Base-by-base conservation (phyloP, 2,329 filamentous ascomycete species). In the Thermoascus crustaceus region DNA sequence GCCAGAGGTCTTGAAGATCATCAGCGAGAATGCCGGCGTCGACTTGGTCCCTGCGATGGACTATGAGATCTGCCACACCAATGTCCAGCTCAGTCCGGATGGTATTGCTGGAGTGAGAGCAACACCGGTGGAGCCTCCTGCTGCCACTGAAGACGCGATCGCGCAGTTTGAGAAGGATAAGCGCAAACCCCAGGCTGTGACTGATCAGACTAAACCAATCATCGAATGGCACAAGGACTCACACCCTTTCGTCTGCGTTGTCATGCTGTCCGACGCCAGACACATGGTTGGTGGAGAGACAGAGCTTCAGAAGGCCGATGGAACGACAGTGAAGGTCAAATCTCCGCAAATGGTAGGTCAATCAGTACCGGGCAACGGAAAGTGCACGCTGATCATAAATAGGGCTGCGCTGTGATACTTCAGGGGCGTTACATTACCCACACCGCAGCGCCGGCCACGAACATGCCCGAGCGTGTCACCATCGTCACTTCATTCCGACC, bases 361-460 rank as follows among this genome's bases (percentile, higher is more conserved):
- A 16, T 17, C 8, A 13, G 7, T 7, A 9, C 1, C 6, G 8
- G n/a, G n/a, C 7, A 3, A 8, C 8, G n/a, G 26, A 7, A 9
- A 7, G 9, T 2, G 10, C 8, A 16, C 26, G 18, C 26, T 27
- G 22, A 33, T 32, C 16, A 24, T 3, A 16, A 4, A 9, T 17
- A 72, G 67, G 72, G 69, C 14, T 69, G 63, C 23, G 72, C 68
- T 1, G 68, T 75, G 1, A 60, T 76, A 8, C 57, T 77, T 17
- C 73, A 78, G 48, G 74, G 73, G 11, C 61, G 72, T 17, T 75
- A 76, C 55, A 73, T 77, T 40, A 64, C 68, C 35, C 74, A 77
- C 47, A 65, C 71, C 32, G 74, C 73, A 2, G 62, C 74, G n/a
- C 66, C 65, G 5, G 68, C 72, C 7, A 53, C 69, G 1, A 69